Evolutionary conservation across 2,329 filamentous ascomycete species (phyloP).

Genomic region (Cladophialophora chaetospira): DNA sequence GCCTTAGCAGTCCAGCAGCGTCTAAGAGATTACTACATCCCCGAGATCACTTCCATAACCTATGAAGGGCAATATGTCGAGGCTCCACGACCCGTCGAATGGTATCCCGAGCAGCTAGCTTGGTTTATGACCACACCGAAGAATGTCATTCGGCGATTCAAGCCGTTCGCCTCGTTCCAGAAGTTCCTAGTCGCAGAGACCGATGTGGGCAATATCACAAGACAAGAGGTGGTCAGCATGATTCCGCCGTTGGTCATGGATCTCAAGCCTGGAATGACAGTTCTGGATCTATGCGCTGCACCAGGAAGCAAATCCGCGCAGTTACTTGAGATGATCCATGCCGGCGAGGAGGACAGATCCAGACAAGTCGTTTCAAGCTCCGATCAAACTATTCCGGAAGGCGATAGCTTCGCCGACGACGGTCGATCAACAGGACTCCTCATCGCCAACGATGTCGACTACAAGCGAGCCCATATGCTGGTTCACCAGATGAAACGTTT

Average conservation of each 20-base stretch:
- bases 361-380: slow-evolving; percentile 68
- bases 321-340: slow-evolving; percentile 89
- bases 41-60: slow-evolving; percentile 81
- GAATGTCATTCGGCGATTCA: slow-evolving; percentile 89
- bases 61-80: slow-evolving; percentile 81
- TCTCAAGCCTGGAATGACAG: slow-evolving; percentile 84
- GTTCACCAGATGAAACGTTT: slow-evolving; percentile 97
- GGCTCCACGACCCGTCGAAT: slow-evolving; percentile 77
- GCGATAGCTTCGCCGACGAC: slow-evolving; percentile 66
- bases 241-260: slow-evolving; percentile 95
- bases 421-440: slow-evolving; percentile 88
- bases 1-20: slow-evolving; percentile 89
- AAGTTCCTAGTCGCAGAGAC: slow-evolving; percentile 98
- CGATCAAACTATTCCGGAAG: slow-evolving; percentile 58
- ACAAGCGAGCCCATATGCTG: slow-evolving; percentile 94
- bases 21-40: slow-evolving; percentile 84
- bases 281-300: slow-evolving; percentile 93
- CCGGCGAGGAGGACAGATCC: slow-evolving; percentile 86
- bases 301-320: slow-evolving; percentile 97
- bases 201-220: slow-evolving; percentile 93
- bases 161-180: slow-evolving; percentile 92
- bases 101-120: slow-evolving; percentile 93
- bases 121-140: slow-evolving; percentile 99
- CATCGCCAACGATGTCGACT: slow-evolving; percentile 94
- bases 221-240: slow-evolving; percentile 98